phyloP scores from a whole-genome alignment of 805 yeast species.

The Groenewaldozyma tartarivorans region DNA sequence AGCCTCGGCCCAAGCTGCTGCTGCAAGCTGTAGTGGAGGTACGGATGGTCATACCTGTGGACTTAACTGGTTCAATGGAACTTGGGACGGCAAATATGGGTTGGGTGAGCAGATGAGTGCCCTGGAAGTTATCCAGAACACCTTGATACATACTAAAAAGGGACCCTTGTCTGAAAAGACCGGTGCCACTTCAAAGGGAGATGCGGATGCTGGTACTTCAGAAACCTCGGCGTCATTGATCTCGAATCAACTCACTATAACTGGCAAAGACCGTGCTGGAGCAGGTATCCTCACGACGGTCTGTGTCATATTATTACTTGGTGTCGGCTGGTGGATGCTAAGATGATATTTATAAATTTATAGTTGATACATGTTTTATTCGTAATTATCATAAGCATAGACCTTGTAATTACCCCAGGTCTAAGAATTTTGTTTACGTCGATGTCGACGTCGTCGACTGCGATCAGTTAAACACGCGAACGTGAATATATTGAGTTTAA shows the following conservation, averaged over 20 bases:
- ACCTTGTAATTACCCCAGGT: no score
- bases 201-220: conserved; percentile 58
- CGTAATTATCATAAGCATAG: no score
- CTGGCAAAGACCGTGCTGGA: conserved; percentile 68
- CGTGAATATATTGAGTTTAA: no score
- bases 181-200: conserved; percentile 68
- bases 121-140: conserved; percentile 51
- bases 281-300: conserved; percentile 83
- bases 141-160: conserved; percentile 26
- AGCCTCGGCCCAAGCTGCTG: conserved; percentile 61
- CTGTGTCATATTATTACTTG: conserved; percentile 49
- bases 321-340: conserved; percentile 72
- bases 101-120: conserved; percentile 90
- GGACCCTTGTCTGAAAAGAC: conserved; percentile 52
- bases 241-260: conserved; percentile 30
- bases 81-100: conserved; percentile 71
- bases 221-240: conserved; percentile 14
- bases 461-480: no score
- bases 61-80: conserved; percentile 53
- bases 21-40: conserved; percentile 80
- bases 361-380: no score
- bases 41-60: conserved; percentile 86
- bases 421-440: no score
- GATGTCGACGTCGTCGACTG: no score
- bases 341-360: no score